Percentiles rank a stretch among this genome's conserved stretches.
Evolutionary conservation across 2,329 filamentous ascomycete species (phyloP).

Genomic region (Canariomyces notabilis): DNA sequence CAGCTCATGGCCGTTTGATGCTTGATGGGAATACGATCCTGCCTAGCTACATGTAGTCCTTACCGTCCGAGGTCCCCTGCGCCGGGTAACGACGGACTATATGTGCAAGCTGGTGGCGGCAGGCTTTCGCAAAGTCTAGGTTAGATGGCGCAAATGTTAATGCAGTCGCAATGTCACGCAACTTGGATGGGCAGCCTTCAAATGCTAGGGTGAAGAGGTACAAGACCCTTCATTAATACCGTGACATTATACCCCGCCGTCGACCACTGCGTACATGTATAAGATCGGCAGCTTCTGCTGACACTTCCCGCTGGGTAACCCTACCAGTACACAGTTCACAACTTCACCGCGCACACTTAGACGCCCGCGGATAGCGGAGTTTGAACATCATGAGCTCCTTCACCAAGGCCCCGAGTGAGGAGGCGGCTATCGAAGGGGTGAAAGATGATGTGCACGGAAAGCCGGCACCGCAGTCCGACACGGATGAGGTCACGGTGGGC

Average conservation of each 20-base stretch:
- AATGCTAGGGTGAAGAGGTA: background rate
- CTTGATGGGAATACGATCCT: too few species aligned
- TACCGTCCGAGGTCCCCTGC: too few species aligned
- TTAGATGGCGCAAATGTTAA: slow-evolving; percentile 20
- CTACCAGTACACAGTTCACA: background rate
- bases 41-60: too few species aligned
- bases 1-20: too few species aligned
- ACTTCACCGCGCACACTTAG: background rate
- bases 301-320: background rate
- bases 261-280: slow-evolving; percentile 1
- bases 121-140: slow-evolving; percentile 2
- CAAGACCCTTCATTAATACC: too few species aligned
- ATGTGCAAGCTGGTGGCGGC: background rate
- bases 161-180: slow-evolving; percentile 13
- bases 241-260: too few species aligned
- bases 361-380: background rate
- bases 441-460: slow-evolving; percentile 6
- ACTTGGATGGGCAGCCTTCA: slow-evolving; percentile 2
- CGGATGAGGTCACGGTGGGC: slow-evolving; percentile 14
- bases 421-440: slow-evolving; percentile 5
- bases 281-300: slow-evolving; percentile 7
- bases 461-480: slow-evolving; percentile 1
- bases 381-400: slow-evolving; percentile 19
- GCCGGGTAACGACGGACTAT: too few species aligned
- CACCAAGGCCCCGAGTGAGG: slow-evolving; percentile 16